Conservation (phyloP, 2,329 filamentous ascomycete species). For the Aspergillus alliaceus region DNA sequence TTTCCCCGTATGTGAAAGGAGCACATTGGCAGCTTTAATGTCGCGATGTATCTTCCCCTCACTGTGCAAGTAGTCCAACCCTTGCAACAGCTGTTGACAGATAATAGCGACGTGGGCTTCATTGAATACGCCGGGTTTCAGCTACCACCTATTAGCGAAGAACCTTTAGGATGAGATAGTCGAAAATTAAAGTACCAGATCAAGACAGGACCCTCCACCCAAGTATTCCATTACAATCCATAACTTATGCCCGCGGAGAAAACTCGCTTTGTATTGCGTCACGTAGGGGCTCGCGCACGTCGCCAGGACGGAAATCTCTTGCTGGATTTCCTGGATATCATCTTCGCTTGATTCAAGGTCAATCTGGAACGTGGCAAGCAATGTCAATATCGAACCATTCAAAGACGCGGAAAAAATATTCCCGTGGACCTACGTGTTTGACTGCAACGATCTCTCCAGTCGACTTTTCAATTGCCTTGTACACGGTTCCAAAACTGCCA, state of each 20-base stretch:
- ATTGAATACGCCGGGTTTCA: conserved; percentile 85
- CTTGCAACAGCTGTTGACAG: conserved; percentile 84
- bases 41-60: conserved; percentile 97
- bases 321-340: conserved; percentile 96
- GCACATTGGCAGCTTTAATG: conserved; percentile 92
- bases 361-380: conserved; percentile 60
- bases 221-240: conserved; percentile 99
- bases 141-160: conserved; percentile 47
- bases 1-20: conserved; percentile 86
- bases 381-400: conserved; percentile 1
- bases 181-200: conserved; percentile 62
- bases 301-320: conserved; percentile 92
- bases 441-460: conserved; percentile 95
- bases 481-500: conserved; percentile 94
- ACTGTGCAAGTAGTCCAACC: conserved; percentile 87
- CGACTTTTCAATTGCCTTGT: conserved; percentile 88
- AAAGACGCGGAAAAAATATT: neutral
- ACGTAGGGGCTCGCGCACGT: conserved; percentile 93
- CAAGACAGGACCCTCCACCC: conserved; percentile 90
- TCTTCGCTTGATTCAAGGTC: conserved; percentile 98
- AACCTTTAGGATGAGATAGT: neutral
- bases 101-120: conserved; percentile 93
- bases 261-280: conserved; percentile 94
- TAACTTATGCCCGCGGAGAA: conserved; percentile 91
- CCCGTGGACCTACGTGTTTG: conserved; percentile 72